These are phyloP conservation scores for Trichoderma sp. DNA, from an alignment of 2,329 filamentous ascomycete genomes.

Conservation along the genomic window DNA sequence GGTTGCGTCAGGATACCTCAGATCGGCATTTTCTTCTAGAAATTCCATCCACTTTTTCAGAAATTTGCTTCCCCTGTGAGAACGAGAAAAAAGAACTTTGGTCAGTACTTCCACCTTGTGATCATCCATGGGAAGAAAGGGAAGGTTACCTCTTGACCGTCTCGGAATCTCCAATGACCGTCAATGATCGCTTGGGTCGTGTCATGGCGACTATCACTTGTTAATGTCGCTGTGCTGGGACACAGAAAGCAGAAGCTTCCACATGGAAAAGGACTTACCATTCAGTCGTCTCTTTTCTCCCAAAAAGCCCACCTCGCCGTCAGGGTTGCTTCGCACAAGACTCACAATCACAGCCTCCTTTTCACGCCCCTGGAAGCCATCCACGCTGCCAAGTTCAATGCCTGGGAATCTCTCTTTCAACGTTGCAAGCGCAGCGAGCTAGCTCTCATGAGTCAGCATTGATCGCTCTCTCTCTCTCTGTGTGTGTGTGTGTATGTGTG, in stretches of 20 bases:
- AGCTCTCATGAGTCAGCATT: constrained; percentile 23
- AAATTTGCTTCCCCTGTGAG: constrained; percentile 74
- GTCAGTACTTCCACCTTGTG: not conserved
- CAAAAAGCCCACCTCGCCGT: constrained; percentile 88
- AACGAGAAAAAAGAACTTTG: not conserved
- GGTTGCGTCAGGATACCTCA: constrained; percentile 78
- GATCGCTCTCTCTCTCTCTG: not conserved
- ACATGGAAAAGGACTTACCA: constrained; percentile 57
- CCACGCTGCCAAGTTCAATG: constrained; percentile 92
- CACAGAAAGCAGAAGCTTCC: not conserved
- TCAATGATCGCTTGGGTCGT: constrained; percentile 84
- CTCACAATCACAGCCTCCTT: constrained; percentile 94
- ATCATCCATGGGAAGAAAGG: not conserved
- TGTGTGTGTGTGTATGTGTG: not conserved
- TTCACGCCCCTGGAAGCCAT: constrained; percentile 95
- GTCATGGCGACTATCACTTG: constrained; percentile 91
- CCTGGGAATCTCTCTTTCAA: constrained; percentile 81
- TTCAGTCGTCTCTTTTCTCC: constrained; percentile 91
- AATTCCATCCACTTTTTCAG: constrained; percentile 89
- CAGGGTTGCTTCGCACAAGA: constrained; percentile 86
- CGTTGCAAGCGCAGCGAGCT: constrained; percentile 76
- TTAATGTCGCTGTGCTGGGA: not conserved
- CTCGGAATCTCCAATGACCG: constrained; percentile 90
- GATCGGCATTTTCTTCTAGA: constrained; percentile 84
- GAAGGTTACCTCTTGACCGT: constrained; percentile 77